Evolutionary conservation across 345 rosid genomes (phyloP).

Genomic region (Camelina hispida): DNA sequence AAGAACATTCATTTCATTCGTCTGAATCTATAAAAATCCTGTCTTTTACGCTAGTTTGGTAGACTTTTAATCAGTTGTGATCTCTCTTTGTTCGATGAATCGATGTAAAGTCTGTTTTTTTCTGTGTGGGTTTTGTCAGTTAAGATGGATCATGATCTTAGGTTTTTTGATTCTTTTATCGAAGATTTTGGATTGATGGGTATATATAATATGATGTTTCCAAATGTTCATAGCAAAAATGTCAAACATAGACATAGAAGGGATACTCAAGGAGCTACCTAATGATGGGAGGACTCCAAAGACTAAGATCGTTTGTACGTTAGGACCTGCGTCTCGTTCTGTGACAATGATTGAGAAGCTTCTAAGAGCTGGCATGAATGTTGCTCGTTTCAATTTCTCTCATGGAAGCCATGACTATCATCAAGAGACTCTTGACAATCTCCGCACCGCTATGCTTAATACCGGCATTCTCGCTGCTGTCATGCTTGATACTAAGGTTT

Average conservation of each 20-base stretch:
- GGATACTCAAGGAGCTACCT: conserved; percentile 67
- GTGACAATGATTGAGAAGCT: conserved; percentile 65
- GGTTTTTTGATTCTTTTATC: not conserved
- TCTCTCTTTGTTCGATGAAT: conserved; percentile 11
- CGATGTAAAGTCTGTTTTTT: not conserved
- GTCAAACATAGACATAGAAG: conserved; percentile 90
- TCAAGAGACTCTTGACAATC: conserved; percentile 43
- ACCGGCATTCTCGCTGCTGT: conserved; percentile 43
- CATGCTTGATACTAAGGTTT: conserved; percentile 43
- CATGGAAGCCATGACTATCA: conserved; percentile 44
- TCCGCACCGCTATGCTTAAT: conserved; percentile 41
- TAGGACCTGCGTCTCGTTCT: conserved; percentile 68
- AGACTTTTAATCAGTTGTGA: conserved; percentile 12
- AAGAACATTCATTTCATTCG: not conserved
- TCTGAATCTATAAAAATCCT: conserved; percentile 20
- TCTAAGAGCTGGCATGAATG: conserved; percentile 60
- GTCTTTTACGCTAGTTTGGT: not conserved
- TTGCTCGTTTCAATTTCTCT: conserved; percentile 63
- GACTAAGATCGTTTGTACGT: conserved; percentile 65
- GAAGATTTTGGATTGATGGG: conserved; percentile 14
- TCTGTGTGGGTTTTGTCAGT: conserved; percentile 1
- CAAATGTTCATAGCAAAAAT: conserved; percentile 40
- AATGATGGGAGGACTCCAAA: conserved; percentile 53
- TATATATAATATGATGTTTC: not conserved
- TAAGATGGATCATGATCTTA: conserved; percentile 2